Conservation (phyloP, 2,329 filamentous ascomycete genomes). For the Stemphylium beticola region DNA sequence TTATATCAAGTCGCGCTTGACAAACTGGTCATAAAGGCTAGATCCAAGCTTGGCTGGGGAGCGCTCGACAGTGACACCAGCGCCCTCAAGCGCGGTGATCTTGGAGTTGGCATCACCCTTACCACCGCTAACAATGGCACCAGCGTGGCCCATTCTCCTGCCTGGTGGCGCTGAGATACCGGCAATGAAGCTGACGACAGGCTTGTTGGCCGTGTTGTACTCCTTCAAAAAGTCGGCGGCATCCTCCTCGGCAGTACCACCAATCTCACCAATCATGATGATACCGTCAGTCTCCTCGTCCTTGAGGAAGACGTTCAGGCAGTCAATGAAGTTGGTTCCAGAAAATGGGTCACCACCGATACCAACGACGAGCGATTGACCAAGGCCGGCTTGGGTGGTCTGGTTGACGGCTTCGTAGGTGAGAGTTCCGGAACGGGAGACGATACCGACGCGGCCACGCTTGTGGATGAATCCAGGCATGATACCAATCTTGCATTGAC, state of each 20-base stretch:
- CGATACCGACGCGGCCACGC: constrained; percentile 97
- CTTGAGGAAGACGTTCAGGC: constrained; percentile 93
- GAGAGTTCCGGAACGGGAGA: constrained; percentile 95
- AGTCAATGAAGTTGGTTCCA: constrained; percentile 99
- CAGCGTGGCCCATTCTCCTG: constrained; percentile 97
- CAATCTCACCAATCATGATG: constrained; percentile 99
- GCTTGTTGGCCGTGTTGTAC: constrained; percentile 93
- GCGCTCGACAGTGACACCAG: constrained; percentile 95
- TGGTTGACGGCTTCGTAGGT: constrained; percentile 99
- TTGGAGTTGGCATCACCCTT: constrained; percentile 99
- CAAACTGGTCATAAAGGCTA: constrained; percentile 92
- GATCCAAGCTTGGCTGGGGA: constrained; percentile 82
- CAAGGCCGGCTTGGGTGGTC: constrained; percentile 94
- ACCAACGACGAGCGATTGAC: constrained; percentile 96
- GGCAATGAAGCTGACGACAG: constrained; percentile 96
- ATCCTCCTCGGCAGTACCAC: constrained; percentile 96
- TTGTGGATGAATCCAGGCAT: constrained; percentile 99
- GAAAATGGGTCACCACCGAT: constrained; percentile 99
- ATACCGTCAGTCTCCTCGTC: constrained; percentile 98
- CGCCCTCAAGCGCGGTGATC: constrained; percentile 90
- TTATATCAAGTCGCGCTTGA: constrained; percentile 94
- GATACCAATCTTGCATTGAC: constrained; percentile 99
- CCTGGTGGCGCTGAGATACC: constrained; percentile 97
- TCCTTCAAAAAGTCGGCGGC: constrained; percentile 93
- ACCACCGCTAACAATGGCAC: constrained; percentile 95